Evolutionary conservation across 78 protist species (phyloP), one percentile per base, ranked within the genome.

Genomic region (Emiliania huxleyi): DNA sequence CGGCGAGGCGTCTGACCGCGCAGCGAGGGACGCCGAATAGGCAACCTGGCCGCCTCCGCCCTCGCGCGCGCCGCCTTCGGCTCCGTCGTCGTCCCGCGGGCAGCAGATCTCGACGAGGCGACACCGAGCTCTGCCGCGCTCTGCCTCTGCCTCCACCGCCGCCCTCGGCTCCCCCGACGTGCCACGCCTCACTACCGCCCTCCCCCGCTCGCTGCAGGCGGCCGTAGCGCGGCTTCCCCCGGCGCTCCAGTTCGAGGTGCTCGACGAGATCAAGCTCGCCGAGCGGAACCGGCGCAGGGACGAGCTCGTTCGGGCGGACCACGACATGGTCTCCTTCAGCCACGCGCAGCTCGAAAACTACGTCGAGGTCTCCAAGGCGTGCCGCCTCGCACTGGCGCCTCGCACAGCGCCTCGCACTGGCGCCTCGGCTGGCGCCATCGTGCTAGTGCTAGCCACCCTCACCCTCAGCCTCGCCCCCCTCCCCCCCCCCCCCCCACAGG

Each of bases 241-340:
- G 5, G 89, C 55, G 35, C 35, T 81, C 22, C 89, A 81, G 55
- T 81, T 42, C 22, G 89, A 81, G 37, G n/a, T 81, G 56, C 89
- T 81, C 42, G 49, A 81, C 23, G 89, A 81, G 56, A 44, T 81
- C 56, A 81, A 81, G 38, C 29, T 42, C 33, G 2, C 37, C 48
- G 89, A 81, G 89, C 89, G 89, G 40, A 25, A 0, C 3, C 52
- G 56, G 18, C 89, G 89, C 15, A 37, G 89, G 12, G 89, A 44
- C 56, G 49, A 25, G 89, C 55, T 81, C 23, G 35, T 81, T 52
- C 85, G 23, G 1, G 38, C 38, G 56, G 29, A 42, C 38, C 35
- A 26, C 42, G 43, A 19, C 18, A 23, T 56, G 46, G 29, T 29
- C 56, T 2, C 26, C 56, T 81, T 81, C 89, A 44, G 56, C 0